Base-by-base conservation (phyloP, 495 filamentous ascomycete genomes). In the Aspergillus leporis region DNA sequence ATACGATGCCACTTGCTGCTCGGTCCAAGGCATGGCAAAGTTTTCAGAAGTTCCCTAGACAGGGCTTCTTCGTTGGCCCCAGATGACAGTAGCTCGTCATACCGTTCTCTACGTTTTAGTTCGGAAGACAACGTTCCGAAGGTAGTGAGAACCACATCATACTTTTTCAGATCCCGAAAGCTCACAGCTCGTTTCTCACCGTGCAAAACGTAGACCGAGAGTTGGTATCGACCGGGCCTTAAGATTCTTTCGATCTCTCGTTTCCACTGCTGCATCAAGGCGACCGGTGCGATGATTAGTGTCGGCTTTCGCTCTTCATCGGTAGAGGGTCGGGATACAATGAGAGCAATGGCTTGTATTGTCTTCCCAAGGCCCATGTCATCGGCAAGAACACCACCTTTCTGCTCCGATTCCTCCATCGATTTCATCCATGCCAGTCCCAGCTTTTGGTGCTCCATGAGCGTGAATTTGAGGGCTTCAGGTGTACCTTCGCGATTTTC, bases 341-440 rank as follows among this genome's bases (percentile, higher is more conserved):
- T 90, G 32, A 98, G 81, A 2, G 94, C 87, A 22, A 98, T 78
- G 16, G 91, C 85, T 61, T 93, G 90, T 49, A 98, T 89, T 2
- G 94, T 98, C 76, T 98, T 98, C 21, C 94, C 94, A 10, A 98
- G 80, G 12, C 94, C 94, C 94, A 98, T 98, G 51, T 93, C 91
- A 67, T 96, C 91, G 4, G 90, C 92, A 48, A 94, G 80, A 61
- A 96, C 91, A 12, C 91, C 92, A 38, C 92, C 92, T 63, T 88
- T 91, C 58, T 89, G 89, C 4, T 75, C 80, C 14, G 87, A 84
- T 49, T 88, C 83, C 70, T 97, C 92, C 81, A 90, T 91, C 7
- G 84, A 79, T 64, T 86, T 88, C 78, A 96, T 83, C 92, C 92
- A 97, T 0, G 84, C 79, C 41, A 97, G 68, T 16, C 90, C 92